Percentiles rank a stretch among this genome's conserved stretches.
Conservation (phyloP, 179 eudicot species). For the Patellifolia procumbens region DNA sequence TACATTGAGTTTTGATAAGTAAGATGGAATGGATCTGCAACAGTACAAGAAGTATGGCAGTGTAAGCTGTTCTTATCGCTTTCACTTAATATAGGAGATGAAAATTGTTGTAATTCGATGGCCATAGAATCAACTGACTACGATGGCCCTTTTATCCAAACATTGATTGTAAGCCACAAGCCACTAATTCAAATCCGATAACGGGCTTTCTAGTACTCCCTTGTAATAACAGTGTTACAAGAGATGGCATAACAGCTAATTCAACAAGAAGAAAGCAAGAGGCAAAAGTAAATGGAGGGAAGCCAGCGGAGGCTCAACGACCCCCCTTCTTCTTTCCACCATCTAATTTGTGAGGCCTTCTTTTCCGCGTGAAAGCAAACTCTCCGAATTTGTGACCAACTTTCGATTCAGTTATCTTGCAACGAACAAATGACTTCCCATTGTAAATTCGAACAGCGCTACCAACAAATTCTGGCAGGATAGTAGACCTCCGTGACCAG, state of each 20-base stretch:
- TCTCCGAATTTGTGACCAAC: constrained; percentile 64
- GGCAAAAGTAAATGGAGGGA: neutral
- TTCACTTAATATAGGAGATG: neutral
- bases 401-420: constrained; percentile 55
- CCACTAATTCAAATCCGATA: neutral
- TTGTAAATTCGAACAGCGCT: constrained; percentile 40
- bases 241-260: neutral
- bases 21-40: no score
- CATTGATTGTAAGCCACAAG: neutral
- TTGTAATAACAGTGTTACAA: neutral
- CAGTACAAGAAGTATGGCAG: neutral
- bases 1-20: no score
- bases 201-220: neutral
- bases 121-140: neutral
- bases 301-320: constrained; percentile 20
- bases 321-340: constrained; percentile 36
- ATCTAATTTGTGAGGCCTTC: constrained; percentile 38
- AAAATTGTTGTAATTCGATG: neutral
- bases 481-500: constrained; percentile 57
- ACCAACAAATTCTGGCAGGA: constrained; percentile 50
- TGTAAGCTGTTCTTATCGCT: neutral
- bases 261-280: neutral
- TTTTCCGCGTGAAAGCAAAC: constrained; percentile 54
- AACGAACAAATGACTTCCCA: constrained; percentile 41
- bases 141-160: neutral